phyloP scores from a whole-genome alignment of 495 filamentous ascomycete species.

The Margaritispora aquatica region DNA sequence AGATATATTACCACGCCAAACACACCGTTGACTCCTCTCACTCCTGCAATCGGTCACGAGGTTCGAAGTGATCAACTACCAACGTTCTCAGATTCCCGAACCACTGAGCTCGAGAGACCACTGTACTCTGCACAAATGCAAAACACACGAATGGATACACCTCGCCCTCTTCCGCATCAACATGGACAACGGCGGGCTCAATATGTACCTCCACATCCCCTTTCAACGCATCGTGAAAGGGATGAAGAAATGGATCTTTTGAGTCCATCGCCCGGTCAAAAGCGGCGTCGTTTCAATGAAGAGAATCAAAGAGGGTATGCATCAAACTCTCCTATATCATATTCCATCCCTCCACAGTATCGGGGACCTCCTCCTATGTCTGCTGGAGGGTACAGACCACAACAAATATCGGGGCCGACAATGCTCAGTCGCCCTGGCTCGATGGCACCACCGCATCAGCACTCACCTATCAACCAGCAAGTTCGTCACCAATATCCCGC shows the following conservation, averaged over 20 bases:
- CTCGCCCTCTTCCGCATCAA: constrained; percentile 14
- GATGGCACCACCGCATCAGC: constrained; percentile 26
- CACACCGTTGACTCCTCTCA: constrained; percentile 45
- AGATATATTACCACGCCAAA: constrained; percentile 52
- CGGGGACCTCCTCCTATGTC: constrained; percentile 13
- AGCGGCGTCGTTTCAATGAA: constrained; percentile 50
- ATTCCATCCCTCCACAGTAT: constrained; percentile 11
- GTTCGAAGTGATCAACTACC: constrained; percentile 7
- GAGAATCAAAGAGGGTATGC: constrained; percentile 23
- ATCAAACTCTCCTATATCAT: constrained; percentile 14
- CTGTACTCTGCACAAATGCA: constrained; percentile 14
- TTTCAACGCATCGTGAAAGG: constrained; percentile 25
- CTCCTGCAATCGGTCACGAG: constrained; percentile 5
- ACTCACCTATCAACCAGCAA: constrained; percentile 29
- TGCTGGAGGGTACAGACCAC: constrained; percentile 19
- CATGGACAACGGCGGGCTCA: constrained; percentile 19
- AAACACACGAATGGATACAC: constrained; percentile 16
- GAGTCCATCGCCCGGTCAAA: constrained; percentile 45
- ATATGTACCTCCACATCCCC: constrained; percentile 27
- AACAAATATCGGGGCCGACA: constrained; percentile 27
- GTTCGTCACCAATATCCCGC: constrained; percentile 30
- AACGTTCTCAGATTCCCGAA: constrained; percentile 10
- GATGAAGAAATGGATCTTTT: constrained; percentile 38
- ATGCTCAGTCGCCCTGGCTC: constrained; percentile 25
- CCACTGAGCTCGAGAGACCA: constrained; percentile 4